Conservation (phyloP, 257 asterid genomes). For the Plantago elongata region DNA sequence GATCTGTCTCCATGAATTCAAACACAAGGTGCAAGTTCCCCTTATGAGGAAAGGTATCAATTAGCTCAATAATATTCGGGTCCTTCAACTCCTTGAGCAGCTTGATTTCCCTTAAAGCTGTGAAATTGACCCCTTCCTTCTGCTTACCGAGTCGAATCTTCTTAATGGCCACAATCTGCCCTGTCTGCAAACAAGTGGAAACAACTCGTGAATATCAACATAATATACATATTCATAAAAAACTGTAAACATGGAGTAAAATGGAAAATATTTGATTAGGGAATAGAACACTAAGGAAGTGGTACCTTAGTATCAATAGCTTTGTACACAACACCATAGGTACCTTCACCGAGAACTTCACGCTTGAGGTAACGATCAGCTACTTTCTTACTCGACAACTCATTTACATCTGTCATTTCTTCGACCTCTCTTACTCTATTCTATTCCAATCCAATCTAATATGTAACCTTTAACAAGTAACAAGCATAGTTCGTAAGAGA, state of each 20-base stretch:
- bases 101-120: slow-evolving; percentile 90
- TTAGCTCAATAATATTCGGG: slow-evolving; percentile 71
- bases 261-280: too few species aligned
- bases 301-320: slow-evolving; percentile 53
- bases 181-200: too few species aligned
- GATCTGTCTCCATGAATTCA: slow-evolving; percentile 95
- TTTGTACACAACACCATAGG: slow-evolving; percentile 3
- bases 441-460: too few species aligned
- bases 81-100: slow-evolving; percentile 92
- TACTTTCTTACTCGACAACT: slow-evolving; percentile 49
- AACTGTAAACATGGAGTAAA: too few species aligned
- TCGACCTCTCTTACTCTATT: too few species aligned
- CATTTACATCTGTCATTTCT: slow-evolving; percentile 53
- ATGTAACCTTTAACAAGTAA: too few species aligned
- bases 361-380: slow-evolving; percentile 68
- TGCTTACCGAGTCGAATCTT: slow-evolving; percentile 90
- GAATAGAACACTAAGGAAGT: slow-evolving; percentile 12
- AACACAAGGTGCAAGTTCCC: slow-evolving; percentile 87
- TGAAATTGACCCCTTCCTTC: slow-evolving; percentile 92
- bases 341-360: slow-evolving; percentile 4
- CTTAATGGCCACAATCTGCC: slow-evolving; percentile 88
- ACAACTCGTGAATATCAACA: too few species aligned
- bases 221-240: too few species aligned
- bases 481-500: too few species aligned
- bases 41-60: slow-evolving; percentile 73